These are phyloP conservation scores for Periconia macrospinosa DNA, from an alignment of 2,329 filamentous ascomycete species.

Conservation along the genomic window DNA sequence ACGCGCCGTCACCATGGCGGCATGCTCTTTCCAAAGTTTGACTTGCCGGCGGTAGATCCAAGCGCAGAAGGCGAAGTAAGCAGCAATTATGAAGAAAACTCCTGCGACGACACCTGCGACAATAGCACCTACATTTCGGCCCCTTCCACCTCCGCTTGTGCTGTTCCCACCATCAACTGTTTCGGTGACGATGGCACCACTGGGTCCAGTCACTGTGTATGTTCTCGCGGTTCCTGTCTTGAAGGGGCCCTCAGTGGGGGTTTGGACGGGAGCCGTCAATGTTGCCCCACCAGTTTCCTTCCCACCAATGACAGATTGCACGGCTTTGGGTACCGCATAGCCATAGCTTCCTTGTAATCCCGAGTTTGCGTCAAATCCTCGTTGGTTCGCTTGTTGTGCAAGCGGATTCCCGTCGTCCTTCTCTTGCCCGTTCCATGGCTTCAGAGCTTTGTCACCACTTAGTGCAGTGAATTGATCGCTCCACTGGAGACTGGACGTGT, in stretches of 20 bases:
- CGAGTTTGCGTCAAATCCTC: conserved; percentile 53
- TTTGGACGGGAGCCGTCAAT: conserved; percentile 62
- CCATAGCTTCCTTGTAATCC: conserved; percentile 63
- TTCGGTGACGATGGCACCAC: conserved; percentile 45
- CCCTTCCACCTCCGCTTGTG: conserved; percentile 22
- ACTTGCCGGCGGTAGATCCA: conserved; percentile 76
- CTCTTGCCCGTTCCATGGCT: conserved; percentile 31
- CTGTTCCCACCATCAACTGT: conserved; percentile 32
- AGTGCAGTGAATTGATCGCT: conserved; percentile 68
- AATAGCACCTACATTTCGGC: conserved; percentile 57
- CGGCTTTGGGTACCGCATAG: conserved; percentile 69
- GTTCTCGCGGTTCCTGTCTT: conserved; percentile 70
- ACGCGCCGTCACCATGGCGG: conserved; percentile 65
- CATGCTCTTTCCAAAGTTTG: conserved; percentile 68
- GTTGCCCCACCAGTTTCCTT: conserved; percentile 69
- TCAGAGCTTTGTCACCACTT: conserved; percentile 55
- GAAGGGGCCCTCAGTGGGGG: conserved; percentile 68
- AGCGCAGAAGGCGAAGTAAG: conserved; percentile 70
- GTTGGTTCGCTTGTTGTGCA: conserved; percentile 57
- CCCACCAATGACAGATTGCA: conserved; percentile 70
- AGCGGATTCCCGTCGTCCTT: conserved; percentile 46
- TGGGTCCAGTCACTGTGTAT: conserved; percentile 61
- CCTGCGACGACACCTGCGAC: conserved; percentile 65
- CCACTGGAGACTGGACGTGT: conserved; percentile 72
- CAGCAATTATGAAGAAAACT: conserved; percentile 62